Percentiles rank a stretch among this genome's conserved stretches.
phyloP scores from a whole-genome alignment of 2,329 filamentous ascomycete species.

The Penicillium occitanis region DNA sequence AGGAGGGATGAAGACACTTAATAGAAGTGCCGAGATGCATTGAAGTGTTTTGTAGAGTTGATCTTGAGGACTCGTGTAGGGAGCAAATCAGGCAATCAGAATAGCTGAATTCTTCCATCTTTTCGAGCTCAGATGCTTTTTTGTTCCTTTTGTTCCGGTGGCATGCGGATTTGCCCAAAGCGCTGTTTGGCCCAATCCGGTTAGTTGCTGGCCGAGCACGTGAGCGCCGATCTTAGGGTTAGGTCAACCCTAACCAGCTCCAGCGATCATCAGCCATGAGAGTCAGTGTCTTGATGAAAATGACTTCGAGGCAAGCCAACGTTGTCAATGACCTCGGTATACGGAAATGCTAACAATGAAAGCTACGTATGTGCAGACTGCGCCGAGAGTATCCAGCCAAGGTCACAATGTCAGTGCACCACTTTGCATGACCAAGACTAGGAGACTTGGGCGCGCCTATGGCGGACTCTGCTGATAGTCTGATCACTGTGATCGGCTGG shows the following conservation, averaged over 20 bases:
- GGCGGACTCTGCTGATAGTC: conserved; percentile 3
- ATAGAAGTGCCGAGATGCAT: not conserved
- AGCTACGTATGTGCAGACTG: not conserved
- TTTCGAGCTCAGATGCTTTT: not conserved
- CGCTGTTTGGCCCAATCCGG: not conserved
- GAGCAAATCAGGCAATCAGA: not conserved
- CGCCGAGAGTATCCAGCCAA: not conserved
- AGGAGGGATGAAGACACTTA: not conserved
- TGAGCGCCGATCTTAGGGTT: not conserved
- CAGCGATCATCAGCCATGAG: too few relatives aligned
- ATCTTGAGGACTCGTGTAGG: not conserved
- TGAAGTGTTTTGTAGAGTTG: not conserved
- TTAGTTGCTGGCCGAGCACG: not conserved
- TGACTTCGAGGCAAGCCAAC: too few relatives aligned
- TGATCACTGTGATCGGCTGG: not conserved
- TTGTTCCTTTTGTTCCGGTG: not conserved
- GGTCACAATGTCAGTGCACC: not conserved
- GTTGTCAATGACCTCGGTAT: not conserved
- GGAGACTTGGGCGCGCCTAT: not conserved
- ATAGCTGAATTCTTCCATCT: not conserved
- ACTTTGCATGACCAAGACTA: not conserved
- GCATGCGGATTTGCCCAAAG: not conserved
- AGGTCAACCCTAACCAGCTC: not conserved
- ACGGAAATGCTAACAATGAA: not conserved
- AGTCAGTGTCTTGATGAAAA: too few relatives aligned